phyloP scores from a whole-genome alignment of 306 rosid genomes.

The Prunus mume region DNA sequence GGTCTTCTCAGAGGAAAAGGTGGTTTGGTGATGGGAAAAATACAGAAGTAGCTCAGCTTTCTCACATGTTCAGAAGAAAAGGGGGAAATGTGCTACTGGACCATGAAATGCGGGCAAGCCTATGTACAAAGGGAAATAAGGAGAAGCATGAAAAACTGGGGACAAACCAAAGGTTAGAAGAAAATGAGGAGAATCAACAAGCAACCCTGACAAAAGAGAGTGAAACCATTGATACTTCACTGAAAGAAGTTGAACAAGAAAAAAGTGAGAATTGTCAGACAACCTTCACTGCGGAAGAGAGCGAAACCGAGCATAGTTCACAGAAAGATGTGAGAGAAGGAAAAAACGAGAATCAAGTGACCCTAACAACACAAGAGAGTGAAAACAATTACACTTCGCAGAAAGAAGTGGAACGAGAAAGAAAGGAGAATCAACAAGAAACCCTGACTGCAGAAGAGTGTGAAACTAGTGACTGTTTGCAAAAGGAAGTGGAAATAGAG shows the following conservation, averaged over 20 bases:
- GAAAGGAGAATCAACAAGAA: slow-evolving; percentile 19
- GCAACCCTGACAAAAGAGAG: slow-evolving; percentile 37
- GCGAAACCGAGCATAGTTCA: slow-evolving; percentile 26
- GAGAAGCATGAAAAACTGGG: slow-evolving; percentile 11
- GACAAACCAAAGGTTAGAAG: slow-evolving; percentile 15
- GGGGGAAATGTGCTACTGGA: slow-evolving; percentile 20
- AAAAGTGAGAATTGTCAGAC: not conserved
- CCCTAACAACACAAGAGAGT: slow-evolving; percentile 7
- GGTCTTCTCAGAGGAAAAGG: slow-evolving; percentile 38
- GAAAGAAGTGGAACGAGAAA: slow-evolving; percentile 15
- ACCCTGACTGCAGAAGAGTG: slow-evolving; percentile 35
- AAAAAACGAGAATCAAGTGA: not conserved
- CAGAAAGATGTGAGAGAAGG: slow-evolving; percentile 44
- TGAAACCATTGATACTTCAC: slow-evolving; percentile 26
- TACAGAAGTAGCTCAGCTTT: slow-evolving; percentile 23
- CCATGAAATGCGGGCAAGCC: slow-evolving; percentile 32
- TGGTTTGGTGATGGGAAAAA: slow-evolving; percentile 28
- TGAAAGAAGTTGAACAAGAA: slow-evolving; percentile 42
- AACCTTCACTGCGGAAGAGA: slow-evolving; percentile 30
- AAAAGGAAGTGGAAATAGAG: slow-evolving; percentile 44
- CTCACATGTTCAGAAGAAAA: not conserved
- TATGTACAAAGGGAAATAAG: slow-evolving; percentile 3
- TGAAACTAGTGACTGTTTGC: slow-evolving; percentile 30
- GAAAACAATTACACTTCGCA: slow-evolving; percentile 1
- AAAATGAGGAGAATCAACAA: slow-evolving; percentile 21